Base-by-base conservation (phyloP, 2,329 filamentous ascomycete genomes). In the Fusarium sp. region DNA sequence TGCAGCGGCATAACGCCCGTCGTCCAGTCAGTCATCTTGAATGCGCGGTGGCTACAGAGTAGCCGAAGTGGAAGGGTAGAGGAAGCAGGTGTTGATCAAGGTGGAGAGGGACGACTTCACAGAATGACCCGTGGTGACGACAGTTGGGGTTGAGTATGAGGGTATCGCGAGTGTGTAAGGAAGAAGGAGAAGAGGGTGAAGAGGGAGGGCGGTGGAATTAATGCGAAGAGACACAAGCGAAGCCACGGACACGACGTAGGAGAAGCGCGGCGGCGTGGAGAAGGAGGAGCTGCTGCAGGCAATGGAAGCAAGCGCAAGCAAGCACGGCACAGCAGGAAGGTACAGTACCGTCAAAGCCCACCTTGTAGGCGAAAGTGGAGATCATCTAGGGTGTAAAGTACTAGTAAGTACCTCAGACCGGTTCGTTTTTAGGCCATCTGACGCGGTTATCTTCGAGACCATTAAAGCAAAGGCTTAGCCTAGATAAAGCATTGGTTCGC, bases 1-100 rank as follows among this genome's bases (percentile, higher is more conserved):
- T 84, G 81, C 66, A 89, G 77, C 66, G 87, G 87, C 76, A 85
- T 81, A 28, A 83, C 78, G 69, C 83, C 83, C 73, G 74, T 74
- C 56, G 74, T 81, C 78, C 80, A 83, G 72, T 80, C 76, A 55
- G 66, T 54, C 69, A 73, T 74, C 57, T 60, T 70, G 62, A 39
- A 43, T 57, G 54, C 49, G 57, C 54, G 71, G 52, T 56, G 49
- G 66, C 58, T 63, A 60, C 56, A 45, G 50, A 50, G 68, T 33
- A 63, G 59, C 50, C 61, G 58, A 55, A 48, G 50, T 43, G 40
- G 20, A 44, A 45, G 63, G 57, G 40, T 45, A 48, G 48, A 44
- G 51, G 46, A 49, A 56, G 48, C 39, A 53, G 46, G 24, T 28
- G 36, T 48, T 60, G 63, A 38, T 46, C 51, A 54, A 40, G 42